phyloP scores from a whole-genome alignment of 345 rosid genomes.

The Turritis glabra region DNA sequence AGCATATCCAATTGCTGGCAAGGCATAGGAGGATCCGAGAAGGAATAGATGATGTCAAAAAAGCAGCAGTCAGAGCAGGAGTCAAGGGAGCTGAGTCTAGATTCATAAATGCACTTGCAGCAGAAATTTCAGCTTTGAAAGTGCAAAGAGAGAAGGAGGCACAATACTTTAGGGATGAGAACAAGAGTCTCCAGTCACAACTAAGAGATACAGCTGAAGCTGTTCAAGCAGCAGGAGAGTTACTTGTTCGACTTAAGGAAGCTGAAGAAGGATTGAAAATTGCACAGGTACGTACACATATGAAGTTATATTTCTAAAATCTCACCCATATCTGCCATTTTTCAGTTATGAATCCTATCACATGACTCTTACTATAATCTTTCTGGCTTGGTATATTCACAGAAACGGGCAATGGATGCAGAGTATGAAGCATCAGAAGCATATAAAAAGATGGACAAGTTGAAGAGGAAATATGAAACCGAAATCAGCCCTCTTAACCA shows the following conservation, averaged over 20 bases:
- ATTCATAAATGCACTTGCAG: slow-evolving; percentile 83
- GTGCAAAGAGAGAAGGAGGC: slow-evolving; percentile 86
- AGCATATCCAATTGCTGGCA: slow-evolving; percentile 86
- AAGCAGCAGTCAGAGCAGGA: slow-evolving; percentile 91
- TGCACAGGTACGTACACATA: slow-evolving; percentile 68
- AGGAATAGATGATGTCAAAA: slow-evolving; percentile 92
- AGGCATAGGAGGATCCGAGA: slow-evolving; percentile 89
- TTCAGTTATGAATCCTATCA: not conserved
- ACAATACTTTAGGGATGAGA: slow-evolving; percentile 82
- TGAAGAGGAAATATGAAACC: slow-evolving; percentile 58
- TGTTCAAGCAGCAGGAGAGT: slow-evolving; percentile 95
- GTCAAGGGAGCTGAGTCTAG: slow-evolving; percentile 90
- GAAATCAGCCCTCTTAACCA: slow-evolving; percentile 44
- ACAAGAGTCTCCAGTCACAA: slow-evolving; percentile 82
- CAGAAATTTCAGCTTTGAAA: slow-evolving; percentile 85
- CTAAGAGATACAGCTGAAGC: slow-evolving; percentile 97
- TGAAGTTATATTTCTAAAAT: not conserved
- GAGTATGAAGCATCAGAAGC: slow-evolving; percentile 64
- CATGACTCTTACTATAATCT: not conserved
- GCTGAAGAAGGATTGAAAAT: slow-evolving; percentile 79
- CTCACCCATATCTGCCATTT: not conserved
- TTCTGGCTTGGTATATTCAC: slow-evolving; percentile 28
- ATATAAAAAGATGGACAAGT: slow-evolving; percentile 50
- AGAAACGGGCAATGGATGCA: slow-evolving; percentile 71
- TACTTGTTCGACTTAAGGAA: slow-evolving; percentile 92